Percentiles rank a stretch among this genome's conserved stretches.
phyloP scores from a whole-genome alignment of 1,284 basidiomycete genomes.

The Fistulinella staudtii region DNA sequence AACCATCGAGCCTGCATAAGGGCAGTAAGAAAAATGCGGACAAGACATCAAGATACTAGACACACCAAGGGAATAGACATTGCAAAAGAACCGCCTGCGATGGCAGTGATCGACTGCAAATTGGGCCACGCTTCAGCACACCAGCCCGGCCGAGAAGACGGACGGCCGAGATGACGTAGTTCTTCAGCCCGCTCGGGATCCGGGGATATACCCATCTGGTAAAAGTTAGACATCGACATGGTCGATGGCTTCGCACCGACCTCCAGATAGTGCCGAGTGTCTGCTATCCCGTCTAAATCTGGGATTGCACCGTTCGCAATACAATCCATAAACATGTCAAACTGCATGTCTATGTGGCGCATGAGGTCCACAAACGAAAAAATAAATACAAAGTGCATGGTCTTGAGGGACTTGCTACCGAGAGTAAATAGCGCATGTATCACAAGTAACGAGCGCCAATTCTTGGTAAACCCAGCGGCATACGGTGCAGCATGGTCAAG shows the following conservation, averaged over 20 bases:
- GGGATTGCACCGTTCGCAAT: constrained; percentile 9
- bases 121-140: no score
- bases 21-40: no score
- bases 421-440: not conserved
- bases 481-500: not conserved
- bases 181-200: no score
- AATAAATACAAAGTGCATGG: constrained; percentile 2
- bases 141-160: no score
- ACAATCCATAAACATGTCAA: constrained; percentile 6
- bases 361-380: constrained; percentile 8
- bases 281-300: constrained; percentile 6
- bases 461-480: not conserved
- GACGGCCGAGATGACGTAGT: no score
- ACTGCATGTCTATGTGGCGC: constrained; percentile 12
- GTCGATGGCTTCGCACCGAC: not conserved
- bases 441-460: not conserved
- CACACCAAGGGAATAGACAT: no score
- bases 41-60: no score
- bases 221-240: not conserved
- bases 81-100: no score
- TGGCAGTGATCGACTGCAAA: no score
- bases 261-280: constrained; percentile 5
- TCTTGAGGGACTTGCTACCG: not conserved
- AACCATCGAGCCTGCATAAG: no score
- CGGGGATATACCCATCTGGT: no score